Evolutionary conservation across 768 basidiomycete species (phyloP).

Genomic region (Pleurotus tuoliensis): DNA sequence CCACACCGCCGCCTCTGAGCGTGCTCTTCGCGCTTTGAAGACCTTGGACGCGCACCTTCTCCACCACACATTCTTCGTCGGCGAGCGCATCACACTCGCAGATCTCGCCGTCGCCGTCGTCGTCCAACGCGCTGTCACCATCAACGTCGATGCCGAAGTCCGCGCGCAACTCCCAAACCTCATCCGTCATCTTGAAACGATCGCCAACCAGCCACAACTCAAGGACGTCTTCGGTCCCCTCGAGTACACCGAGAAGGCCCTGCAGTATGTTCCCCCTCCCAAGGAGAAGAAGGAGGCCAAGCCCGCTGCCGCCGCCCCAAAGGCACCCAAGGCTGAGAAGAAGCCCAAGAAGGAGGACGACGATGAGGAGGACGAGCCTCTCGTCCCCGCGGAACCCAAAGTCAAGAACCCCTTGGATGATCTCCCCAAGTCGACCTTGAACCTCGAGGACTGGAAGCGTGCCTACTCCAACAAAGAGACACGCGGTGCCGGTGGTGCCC

Average conservation of each 20-base stretch:
- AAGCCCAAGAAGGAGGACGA: slow-evolving; percentile 52
- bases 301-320: slow-evolving; percentile 39
- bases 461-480: slow-evolving; percentile 99
- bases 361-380: slow-evolving; percentile 75
- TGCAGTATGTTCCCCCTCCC: slow-evolving; percentile 67
- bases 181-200: slow-evolving; percentile 82
- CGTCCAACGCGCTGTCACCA: slow-evolving; percentile 48
- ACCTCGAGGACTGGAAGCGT: slow-evolving; percentile 96
- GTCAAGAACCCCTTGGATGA: slow-evolving; percentile 92
- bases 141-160: slow-evolving; percentile 59
- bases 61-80: slow-evolving; percentile 84
- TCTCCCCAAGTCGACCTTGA: slow-evolving; percentile 83
- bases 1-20: slow-evolving; percentile 53
- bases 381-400: slow-evolving; percentile 81
- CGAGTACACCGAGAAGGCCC: slow-evolving; percentile 62
- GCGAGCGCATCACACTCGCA: slow-evolving; percentile 92
- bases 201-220: slow-evolving; percentile 80
- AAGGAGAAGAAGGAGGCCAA: slow-evolving; percentile 76
- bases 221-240: slow-evolving; percentile 61
- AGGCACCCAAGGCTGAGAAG: slow-evolving; percentile 51
- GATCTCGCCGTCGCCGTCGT: slow-evolving; percentile 69
- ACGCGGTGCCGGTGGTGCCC: slow-evolving; percentile 68
- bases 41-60: slow-evolving; percentile 73
- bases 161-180: slow-evolving; percentile 72
- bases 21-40: slow-evolving; percentile 51